Base-by-base conservation (phyloP, 2,329 filamentous ascomycete species). In the Rutstroemia sp. region DNA sequence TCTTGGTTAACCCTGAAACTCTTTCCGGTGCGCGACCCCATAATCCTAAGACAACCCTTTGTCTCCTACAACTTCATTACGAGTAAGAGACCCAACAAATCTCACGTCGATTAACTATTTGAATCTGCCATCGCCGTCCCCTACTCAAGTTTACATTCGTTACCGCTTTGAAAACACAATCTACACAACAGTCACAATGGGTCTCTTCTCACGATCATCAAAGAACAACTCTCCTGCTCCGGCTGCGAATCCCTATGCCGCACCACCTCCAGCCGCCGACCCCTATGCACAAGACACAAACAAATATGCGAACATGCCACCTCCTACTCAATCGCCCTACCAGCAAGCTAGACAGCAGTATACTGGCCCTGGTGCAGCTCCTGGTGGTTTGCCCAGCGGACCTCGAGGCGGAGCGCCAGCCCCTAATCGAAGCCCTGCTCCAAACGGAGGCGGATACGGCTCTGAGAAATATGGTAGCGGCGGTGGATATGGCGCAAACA, bases 281-380 rank as follows among this genome's bases (percentile, higher is more conserved):
- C 82, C 82, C 5, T 85, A 86, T 64, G 80, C 81, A 52, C 76
- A 81, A 67, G 73, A 76, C 53, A 70, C 69, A 30, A 81, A 83
- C 59, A 79, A 80, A 25, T 83, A 82, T 64, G 75, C 78, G 57
- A 75, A 77, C 59, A 73, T 75, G 59, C 77, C 53, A 5, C 30
- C 30, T 1, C 30, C 30, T 7, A 60, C 58, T 46, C 44, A 59
- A 34, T 61, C 64, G n/a, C 59, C 63, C 38, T 65, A 65, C 41
- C 59, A 63, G 55, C 57, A 62, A 57, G 61, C 63, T 44, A 62
- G 57, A 30, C 61, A 62, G 19, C 57, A 61, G 27, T 55, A 61
- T 58, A 72, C 71, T 25, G 42, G 48, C 23, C 55, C 61, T 67
- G 55, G 70, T 25, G 41, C 39, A 64, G 67, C 4, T 27, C 19